Conservation (phyloP, 2,329 filamentous ascomycete species). For the Cercospora canescens region DNA sequence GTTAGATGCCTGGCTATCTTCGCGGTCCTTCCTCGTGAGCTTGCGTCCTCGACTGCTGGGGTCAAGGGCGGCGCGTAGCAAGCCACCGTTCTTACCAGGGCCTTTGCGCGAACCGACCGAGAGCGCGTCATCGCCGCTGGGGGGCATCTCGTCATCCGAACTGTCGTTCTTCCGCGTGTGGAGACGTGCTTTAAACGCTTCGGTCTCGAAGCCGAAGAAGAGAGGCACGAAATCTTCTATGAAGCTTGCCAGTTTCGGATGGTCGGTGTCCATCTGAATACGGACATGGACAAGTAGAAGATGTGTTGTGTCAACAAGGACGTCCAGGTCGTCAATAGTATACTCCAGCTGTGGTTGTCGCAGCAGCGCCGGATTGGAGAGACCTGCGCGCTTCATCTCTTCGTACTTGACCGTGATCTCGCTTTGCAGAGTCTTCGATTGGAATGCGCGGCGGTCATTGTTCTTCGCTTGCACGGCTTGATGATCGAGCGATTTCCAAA, state of each 20-base stretch:
- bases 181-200: conserved; percentile 60
- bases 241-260: conserved; percentile 47
- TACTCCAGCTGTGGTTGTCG: conserved; percentile 66
- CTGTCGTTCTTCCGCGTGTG: conserved; percentile 56
- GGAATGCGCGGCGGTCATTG: conserved; percentile 81
- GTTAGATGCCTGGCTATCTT: conserved; percentile 72
- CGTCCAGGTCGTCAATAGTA: conserved; percentile 60
- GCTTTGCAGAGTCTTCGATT: conserved; percentile 84
- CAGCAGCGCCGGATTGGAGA: conserved; percentile 30
- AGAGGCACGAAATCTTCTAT: conserved; percentile 52
- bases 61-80: conserved; percentile 85
- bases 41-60: conserved; percentile 74
- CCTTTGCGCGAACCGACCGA: conserved; percentile 65
- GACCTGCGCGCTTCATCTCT: conserved; percentile 71
- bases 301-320: conserved; percentile 53
- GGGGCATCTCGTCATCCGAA: conserved; percentile 66
- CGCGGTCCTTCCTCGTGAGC: conserved; percentile 70
- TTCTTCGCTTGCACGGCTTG: conserved; percentile 89
- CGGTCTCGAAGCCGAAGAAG: conserved; percentile 51
- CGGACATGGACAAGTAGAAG: conserved; percentile 48
- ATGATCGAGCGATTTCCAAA: conserved; percentile 94
- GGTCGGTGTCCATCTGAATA: conserved; percentile 44
- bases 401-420: conserved; percentile 92
- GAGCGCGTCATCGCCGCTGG: conserved; percentile 68
- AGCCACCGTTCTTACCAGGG: conserved; percentile 54